A percentile compares a stretch with the other conserved stretches of the same genome.
These are phyloP conservation scores for Paracoccidioides brasiliensis DNA, from an alignment of 2,329 filamentous ascomycete species.

Conservation along the genomic window DNA sequence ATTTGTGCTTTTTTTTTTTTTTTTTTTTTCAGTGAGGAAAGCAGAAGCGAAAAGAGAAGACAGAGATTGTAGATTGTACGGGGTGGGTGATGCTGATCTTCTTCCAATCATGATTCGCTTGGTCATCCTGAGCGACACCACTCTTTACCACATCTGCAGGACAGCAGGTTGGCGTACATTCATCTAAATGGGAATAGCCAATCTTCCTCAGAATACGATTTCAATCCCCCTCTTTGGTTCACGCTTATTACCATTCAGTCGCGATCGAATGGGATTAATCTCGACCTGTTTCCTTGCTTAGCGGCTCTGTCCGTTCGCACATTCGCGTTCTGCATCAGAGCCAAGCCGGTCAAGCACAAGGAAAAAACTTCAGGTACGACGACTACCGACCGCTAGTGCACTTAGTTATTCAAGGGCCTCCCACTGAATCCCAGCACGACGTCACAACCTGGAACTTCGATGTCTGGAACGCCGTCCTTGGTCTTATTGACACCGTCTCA, in stretches of 20 bases:
- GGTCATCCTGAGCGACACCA: too few relatives aligned
- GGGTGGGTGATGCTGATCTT: too few relatives aligned
- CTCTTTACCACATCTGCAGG: neutral
- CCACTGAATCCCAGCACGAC: neutral
- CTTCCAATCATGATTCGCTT: too few relatives aligned
- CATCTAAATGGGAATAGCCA: neutral
- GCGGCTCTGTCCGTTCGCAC: neutral
- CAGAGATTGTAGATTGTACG: too few relatives aligned
- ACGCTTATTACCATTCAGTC: neutral
- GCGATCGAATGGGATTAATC: neutral
- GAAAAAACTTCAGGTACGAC: constrained; percentile 3
- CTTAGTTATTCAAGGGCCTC: constrained; percentile 4
- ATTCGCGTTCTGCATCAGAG: neutral
- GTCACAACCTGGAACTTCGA: neutral
- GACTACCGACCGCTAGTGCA: constrained; percentile 4
- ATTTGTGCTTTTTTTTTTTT: too few relatives aligned
- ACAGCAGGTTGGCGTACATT: neutral
- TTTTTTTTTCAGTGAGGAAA: too few relatives aligned
- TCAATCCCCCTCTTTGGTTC: neutral
- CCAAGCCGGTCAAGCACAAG: neutral
- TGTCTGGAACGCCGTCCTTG: constrained; percentile 4
- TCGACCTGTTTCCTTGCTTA: neutral
- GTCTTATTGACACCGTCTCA: constrained; percentile 1
- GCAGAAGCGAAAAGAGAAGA: too few relatives aligned
- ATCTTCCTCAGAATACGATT: neutral